phyloP scores from a whole-genome alignment of 2,329 filamentous ascomycete genomes.

The Elsinoe ampelina region DNA sequence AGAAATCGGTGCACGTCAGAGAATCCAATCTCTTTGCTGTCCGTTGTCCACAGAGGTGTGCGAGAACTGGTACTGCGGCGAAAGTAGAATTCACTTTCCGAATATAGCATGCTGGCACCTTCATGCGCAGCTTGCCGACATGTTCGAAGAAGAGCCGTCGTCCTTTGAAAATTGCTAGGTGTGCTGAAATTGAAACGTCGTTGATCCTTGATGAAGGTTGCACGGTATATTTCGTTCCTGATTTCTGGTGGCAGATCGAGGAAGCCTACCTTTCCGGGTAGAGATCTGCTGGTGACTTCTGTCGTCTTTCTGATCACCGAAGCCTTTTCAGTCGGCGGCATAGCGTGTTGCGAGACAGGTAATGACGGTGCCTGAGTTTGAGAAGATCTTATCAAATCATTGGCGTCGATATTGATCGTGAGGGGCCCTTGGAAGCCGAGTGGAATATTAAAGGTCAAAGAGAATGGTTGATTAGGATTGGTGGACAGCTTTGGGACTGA shows the following conservation, averaged over 20 bases:
- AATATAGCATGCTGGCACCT: conserved; percentile 40
- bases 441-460: conserved; percentile 39
- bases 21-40: conserved; percentile 39
- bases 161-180: conserved; percentile 31
- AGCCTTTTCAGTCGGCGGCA: background rate
- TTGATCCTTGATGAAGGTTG: conserved; percentile 30
- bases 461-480: conserved; percentile 22
- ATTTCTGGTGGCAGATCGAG: conserved; percentile 35
- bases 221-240: conserved; percentile 39
- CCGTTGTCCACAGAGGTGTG: conserved; percentile 25
- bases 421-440: conserved; percentile 38
- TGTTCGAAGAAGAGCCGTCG: conserved; percentile 38
- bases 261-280: conserved; percentile 21
- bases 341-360: too few relatives aligned
- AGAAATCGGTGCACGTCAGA: conserved; percentile 35
- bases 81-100: conserved; percentile 42
- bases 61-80: conserved; percentile 30
- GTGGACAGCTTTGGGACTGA: background rate
- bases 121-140: conserved; percentile 38
- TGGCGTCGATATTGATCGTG: conserved; percentile 32
- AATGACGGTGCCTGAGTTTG: background rate
- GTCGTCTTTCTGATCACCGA: background rate
- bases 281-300: background rate
- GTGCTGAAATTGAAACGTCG: conserved; percentile 28
- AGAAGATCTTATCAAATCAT: conserved; percentile 10